Evolutionary conservation across 345 rosid species (phyloP).

Genomic region (Corymbia maculata): DNA sequence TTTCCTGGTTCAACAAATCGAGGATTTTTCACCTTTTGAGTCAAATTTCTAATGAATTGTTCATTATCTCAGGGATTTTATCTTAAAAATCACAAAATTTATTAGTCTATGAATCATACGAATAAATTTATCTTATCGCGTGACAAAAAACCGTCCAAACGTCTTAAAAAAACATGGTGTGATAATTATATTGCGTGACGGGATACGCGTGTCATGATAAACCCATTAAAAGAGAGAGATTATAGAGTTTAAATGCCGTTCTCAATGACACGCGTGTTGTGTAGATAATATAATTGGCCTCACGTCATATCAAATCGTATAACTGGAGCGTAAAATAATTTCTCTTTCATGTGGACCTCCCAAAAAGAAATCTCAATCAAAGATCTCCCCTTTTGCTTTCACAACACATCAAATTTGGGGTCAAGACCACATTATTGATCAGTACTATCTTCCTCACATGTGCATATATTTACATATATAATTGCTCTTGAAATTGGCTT

Average conservation of each 20-base stretch:
- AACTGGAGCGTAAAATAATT: background rate
- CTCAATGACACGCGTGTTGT: background rate
- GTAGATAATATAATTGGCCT: fast-evolving
- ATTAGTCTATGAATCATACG: background rate
- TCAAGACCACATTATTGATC: background rate
- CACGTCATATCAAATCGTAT: background rate
- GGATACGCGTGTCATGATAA: background rate
- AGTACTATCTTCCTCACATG: background rate
- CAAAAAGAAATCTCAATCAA: background rate
- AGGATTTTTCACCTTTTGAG: background rate
- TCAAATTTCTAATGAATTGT: background rate
- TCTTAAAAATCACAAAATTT: too few species aligned
- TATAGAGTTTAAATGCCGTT: background rate
- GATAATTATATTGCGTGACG: background rate
- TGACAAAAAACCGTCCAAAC: background rate
- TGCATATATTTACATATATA: background rate
- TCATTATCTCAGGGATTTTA: too few species aligned
- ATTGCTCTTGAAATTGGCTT: background rate
- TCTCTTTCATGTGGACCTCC: background rate
- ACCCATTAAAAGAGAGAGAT: background rate
- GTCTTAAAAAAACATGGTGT: background rate
- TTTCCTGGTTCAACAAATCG: background rate
- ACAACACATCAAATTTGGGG: background rate
- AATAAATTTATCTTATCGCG: background rate
- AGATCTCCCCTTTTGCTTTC: background rate